Evolutionary conservation across 345 rosid genomes (phyloP).

Genomic region (Combretum micranthum): DNA sequence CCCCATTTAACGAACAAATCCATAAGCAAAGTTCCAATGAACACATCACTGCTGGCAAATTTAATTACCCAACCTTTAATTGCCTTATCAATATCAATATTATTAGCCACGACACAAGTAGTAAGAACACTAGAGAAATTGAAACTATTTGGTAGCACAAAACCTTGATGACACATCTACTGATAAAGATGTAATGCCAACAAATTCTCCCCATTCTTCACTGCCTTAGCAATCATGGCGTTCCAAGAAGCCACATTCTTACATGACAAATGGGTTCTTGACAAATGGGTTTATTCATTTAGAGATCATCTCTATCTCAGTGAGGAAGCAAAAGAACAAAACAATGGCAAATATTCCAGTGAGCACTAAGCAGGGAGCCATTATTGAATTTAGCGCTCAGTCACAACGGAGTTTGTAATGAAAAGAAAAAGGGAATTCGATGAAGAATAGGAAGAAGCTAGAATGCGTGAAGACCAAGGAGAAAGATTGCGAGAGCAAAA

Average conservation of each 20-base stretch:
- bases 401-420: too few relatives aligned
- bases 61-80: conserved; percentile 52
- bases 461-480: too few relatives aligned
- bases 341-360: too few relatives aligned
- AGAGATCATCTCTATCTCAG: too few relatives aligned
- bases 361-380: too few relatives aligned
- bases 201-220: conserved; percentile 38
- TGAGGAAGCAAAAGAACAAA: too few relatives aligned
- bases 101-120: conserved; percentile 52
- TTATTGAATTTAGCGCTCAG: too few relatives aligned
- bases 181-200: conserved; percentile 48
- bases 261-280: conserved; percentile 25
- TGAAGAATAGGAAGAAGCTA: too few relatives aligned
- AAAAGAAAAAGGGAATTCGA: too few relatives aligned
- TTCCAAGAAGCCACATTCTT: conserved; percentile 64
- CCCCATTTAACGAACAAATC: conserved; percentile 66
- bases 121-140: conserved; percentile 56
- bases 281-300: too few relatives aligned
- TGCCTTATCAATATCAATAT: conserved; percentile 45
- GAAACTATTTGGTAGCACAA: conserved; percentile 45
- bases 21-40: conserved; percentile 45
- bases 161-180: conserved; percentile 29
- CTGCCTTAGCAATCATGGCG: conserved; percentile 59
- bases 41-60: conserved; percentile 37
- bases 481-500: too few relatives aligned